Evolutionary conservation across 306 rosid genomes (phyloP).

Genomic region (Rosa persica): DNA sequence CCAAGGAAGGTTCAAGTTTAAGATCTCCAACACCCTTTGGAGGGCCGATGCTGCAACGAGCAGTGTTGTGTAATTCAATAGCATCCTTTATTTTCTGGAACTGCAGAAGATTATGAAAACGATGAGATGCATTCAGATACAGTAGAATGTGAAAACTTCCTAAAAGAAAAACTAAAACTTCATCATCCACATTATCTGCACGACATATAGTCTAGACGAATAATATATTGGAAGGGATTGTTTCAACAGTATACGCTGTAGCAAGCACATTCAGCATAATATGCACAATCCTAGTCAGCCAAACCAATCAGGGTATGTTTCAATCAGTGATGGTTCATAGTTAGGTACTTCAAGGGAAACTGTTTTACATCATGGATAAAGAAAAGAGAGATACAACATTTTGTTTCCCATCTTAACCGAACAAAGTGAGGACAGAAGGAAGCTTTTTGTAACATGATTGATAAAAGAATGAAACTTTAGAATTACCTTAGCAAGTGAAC

Average conservation of each 20-base stretch:
- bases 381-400: background rate
- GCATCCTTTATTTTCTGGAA: constrained; percentile 98
- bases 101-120: constrained; percentile 41
- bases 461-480: background rate
- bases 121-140: constrained; percentile 15
- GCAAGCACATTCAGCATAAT: background rate
- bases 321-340: background rate
- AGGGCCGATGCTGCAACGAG: constrained; percentile 97
- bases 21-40: constrained; percentile 74
- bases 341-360: background rate
- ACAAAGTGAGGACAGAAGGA: background rate
- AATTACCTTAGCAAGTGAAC: constrained; percentile 94
- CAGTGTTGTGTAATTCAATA: constrained; percentile 78
- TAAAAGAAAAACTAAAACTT: background rate
- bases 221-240: background rate
- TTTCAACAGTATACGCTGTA: background rate
- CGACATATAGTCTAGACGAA: background rate
- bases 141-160: background rate
- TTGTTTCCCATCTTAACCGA: background rate
- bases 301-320: background rate
- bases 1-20: constrained; percentile 44
- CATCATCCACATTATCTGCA: background rate
- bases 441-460: background rate
- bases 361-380: background rate
- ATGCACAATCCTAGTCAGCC: background rate